Conservation (phyloP, 345 rosid genomes). For the Citrus mangshanensis region DNA sequence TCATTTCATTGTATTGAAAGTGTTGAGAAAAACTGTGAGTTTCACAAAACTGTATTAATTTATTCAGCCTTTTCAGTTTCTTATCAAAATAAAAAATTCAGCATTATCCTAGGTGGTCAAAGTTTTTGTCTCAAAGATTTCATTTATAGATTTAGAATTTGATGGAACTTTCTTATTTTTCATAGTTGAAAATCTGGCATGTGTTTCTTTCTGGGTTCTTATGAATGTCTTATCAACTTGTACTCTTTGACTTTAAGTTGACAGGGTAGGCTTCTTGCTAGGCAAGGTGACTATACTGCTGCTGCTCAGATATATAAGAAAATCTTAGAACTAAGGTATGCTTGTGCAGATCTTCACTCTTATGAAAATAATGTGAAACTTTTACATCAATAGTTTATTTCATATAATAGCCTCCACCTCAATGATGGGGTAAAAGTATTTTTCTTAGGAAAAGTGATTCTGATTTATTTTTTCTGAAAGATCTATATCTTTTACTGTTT, state of each 20-base stretch:
- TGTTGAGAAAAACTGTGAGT: neutral
- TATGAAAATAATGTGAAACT: conserved; percentile 2
- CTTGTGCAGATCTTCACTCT: neutral
- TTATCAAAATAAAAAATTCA: too few relatives aligned
- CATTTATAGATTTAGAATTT: neutral
- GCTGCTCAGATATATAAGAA: conserved; percentile 62
- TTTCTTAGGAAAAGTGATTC: neutral
- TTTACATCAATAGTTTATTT: neutral
- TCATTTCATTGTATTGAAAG: neutral
- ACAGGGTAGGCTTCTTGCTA: conserved; percentile 95
- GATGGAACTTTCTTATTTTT: conserved; percentile 3
- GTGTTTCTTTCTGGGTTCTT: neutral
- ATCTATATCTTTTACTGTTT: neutral
- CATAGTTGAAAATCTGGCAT: neutral
- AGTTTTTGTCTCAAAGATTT: neutral
- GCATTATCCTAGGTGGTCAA: neutral
- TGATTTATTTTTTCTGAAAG: neutral
- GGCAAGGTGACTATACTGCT: conserved; percentile 64
- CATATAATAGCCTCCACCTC: neutral
- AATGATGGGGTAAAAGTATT: neutral
- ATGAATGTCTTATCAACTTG: conserved; percentile 31
- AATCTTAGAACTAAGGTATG: conserved; percentile 79
- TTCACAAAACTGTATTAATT: neutral
- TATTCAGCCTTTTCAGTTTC: too few relatives aligned
- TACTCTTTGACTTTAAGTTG: conserved; percentile 76